Base-by-base conservation (phyloP, 371 early-diverging fungal species). In the Saksenaea oblongispora region DNA sequence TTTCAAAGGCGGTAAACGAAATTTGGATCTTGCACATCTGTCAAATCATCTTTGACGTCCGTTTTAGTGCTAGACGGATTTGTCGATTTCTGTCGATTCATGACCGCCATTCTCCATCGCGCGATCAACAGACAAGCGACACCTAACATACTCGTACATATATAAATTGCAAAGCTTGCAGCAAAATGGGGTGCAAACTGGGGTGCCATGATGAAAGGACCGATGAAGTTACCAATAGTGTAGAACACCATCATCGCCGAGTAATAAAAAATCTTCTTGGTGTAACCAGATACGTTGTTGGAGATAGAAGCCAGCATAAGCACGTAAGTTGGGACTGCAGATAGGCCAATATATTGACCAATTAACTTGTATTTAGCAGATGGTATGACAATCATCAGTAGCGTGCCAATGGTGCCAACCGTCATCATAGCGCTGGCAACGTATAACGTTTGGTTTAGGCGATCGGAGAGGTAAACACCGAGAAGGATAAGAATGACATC, bases 1-100 rank as follows among this genome's bases (percentile, higher is more conserved):
- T 31, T 31, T 64, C 66, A 75, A n/a, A 75, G 59, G 1, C 67
- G 64, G 41, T 75, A 75, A 17, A 72, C 59, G 61, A 71, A 75
- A 44, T 72, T 70, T 15, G 72, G 70, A 64, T 75, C 70, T 34
- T 69, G 62, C 5, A 67, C 59, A 31, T 75, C 72, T 14, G 68
- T 75, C 34, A 72, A 27, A 61, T 75, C 70, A 35, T 70, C 70
- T 17, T 72, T 72, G 1, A 70, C 70, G 14, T 63, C 65, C 0
- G 64, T 70, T 1, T 63, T 44, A 26, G 34, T 54, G 15, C 56
- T 61, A 0, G 66, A 55, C 1, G 66, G 51, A 11, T 61, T 31
- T 1, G 61, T 26, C 18, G 64, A 26, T 54, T 69, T 63, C 1
- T 22, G 17, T 15, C 57, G 65, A 37, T 75, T 75, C 7, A 70